Evolutionary conservation across 2,329 filamentous ascomycete species (phyloP).

Genomic region (Capronia americana): DNA sequence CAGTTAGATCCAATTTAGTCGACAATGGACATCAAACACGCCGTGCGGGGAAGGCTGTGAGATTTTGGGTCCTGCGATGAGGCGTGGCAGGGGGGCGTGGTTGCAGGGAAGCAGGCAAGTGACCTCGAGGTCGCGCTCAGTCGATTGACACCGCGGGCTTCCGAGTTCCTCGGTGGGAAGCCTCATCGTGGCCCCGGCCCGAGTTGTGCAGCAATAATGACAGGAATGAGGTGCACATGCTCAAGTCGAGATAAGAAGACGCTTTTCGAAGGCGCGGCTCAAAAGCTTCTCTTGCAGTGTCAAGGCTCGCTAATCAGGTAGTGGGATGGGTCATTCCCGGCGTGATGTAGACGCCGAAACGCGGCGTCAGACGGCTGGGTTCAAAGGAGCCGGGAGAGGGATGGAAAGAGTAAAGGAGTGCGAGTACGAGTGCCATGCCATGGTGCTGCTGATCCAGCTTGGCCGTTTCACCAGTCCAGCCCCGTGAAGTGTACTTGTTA

Average conservation of each 20-base stretch:
- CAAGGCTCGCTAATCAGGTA: neutral
- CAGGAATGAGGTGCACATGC: neutral
- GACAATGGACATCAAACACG: conserved; percentile 1
- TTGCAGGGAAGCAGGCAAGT: neutral
- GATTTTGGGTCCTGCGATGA: conserved; percentile 12
- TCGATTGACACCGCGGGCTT: neutral
- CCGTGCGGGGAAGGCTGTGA: conserved; percentile 20
- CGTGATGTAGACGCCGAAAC: neutral
- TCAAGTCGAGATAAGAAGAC: neutral
- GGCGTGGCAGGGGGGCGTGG: neutral
- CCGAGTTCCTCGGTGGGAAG: neutral
- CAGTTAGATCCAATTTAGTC: neutral
- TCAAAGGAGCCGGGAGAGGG: neutral
- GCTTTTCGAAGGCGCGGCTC: neutral
- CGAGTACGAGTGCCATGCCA: neutral
- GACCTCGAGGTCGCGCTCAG: neutral
- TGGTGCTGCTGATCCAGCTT: neutral
- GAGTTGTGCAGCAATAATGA: neutral
- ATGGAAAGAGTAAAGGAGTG: neutral
- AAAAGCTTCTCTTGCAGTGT: conserved; percentile 2
- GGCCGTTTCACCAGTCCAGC: neutral
- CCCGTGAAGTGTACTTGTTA: neutral
- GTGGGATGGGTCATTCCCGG: conserved; percentile 5
- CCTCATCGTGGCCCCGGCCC: neutral
- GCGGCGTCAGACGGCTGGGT: neutral